A percentile compares a stretch with the other conserved stretches of the same genome.
Evolutionary conservation across 305 asterid species (phyloP).

Genomic region (Salvia sclarea): DNA sequence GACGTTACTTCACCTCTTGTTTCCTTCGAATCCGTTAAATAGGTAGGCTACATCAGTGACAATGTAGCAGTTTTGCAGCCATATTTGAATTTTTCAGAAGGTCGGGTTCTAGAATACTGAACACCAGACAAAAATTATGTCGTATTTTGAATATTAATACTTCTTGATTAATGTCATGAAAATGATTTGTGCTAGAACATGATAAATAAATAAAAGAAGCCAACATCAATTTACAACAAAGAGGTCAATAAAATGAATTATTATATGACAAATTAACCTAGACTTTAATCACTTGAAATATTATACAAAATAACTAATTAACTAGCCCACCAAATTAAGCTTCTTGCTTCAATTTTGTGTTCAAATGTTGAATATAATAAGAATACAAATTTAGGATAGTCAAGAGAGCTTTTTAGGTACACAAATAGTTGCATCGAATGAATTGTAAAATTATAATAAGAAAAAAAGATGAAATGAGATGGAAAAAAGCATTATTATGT

Average conservation of each 20-base stretch:
- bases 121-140: too few relatives aligned
- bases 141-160: too few relatives aligned
- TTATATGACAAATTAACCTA: not conserved
- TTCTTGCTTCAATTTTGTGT: not conserved
- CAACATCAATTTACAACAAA: not conserved
- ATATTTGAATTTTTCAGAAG: too few relatives aligned
- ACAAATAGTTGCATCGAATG: not conserved
- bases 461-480: not conserved
- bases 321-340: constrained; percentile 9
- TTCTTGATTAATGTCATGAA: too few relatives aligned
- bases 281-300: not conserved
- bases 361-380: not conserved
- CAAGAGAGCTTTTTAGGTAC: not conserved
- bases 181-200: too few relatives aligned
- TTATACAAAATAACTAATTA: too few relatives aligned
- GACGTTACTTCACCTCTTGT: too few relatives aligned
- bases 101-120: too few relatives aligned
- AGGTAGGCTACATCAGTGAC: too few relatives aligned
- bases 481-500: not conserved
- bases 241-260: not conserved
- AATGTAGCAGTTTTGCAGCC: too few relatives aligned
- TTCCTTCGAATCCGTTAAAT: too few relatives aligned
- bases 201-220: too few relatives aligned
- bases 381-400: not conserved
- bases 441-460: not conserved